Percentiles rank a stretch among this genome's conserved stretches.
Conservation (phyloP, 352 stramenopile genomes). For the Pythium rishiriense region DNA sequence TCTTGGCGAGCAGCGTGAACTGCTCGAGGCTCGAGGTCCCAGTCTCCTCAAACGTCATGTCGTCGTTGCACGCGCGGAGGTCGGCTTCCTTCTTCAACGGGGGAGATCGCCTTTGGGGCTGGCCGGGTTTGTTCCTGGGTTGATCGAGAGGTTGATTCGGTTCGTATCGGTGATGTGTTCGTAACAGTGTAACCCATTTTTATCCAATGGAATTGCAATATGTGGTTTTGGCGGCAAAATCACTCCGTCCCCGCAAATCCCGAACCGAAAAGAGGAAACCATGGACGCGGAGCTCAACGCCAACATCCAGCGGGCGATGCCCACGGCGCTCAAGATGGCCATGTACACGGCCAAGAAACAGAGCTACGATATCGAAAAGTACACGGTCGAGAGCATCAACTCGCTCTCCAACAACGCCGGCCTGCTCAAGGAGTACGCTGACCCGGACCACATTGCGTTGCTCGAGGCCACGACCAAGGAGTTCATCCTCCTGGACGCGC, state of each 20-base stretch:
- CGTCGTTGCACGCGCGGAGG: neutral
- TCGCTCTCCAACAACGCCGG: conserved; percentile 65
- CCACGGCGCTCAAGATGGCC: conserved; percentile 72
- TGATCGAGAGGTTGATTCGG: conserved; percentile 5
- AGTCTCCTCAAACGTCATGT: conserved; percentile 70
- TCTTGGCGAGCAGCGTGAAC: conserved; percentile 92
- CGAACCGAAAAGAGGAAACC: neutral
- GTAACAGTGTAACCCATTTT: conserved; percentile 1
- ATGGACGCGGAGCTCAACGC: conserved; percentile 65
- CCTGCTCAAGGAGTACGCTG: conserved; percentile 64
- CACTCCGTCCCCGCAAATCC: neutral
- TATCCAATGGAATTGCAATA: conserved; percentile 2
- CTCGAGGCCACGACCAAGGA: conserved; percentile 72
- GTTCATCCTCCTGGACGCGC: conserved; percentile 63
- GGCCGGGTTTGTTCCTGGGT: conserved; percentile 2
- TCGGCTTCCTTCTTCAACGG: conserved; percentile 12
- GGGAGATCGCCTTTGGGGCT: neutral
- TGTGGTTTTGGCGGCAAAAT: conserved; percentile 23
- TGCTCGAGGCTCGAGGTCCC: conserved; percentile 85
- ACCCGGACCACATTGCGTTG: conserved; percentile 49
- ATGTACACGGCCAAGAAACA: conserved; percentile 78
- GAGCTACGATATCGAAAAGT: conserved; percentile 73
- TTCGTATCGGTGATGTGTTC: conserved; percentile 20
- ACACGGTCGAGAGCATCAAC: conserved; percentile 64
- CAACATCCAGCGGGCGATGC: conserved; percentile 61